Percentiles rank a stretch among this genome's conserved stretches.
phyloP scores from a whole-genome alignment of 2,329 filamentous ascomycete species.

The Alternaria arborescens region DNA sequence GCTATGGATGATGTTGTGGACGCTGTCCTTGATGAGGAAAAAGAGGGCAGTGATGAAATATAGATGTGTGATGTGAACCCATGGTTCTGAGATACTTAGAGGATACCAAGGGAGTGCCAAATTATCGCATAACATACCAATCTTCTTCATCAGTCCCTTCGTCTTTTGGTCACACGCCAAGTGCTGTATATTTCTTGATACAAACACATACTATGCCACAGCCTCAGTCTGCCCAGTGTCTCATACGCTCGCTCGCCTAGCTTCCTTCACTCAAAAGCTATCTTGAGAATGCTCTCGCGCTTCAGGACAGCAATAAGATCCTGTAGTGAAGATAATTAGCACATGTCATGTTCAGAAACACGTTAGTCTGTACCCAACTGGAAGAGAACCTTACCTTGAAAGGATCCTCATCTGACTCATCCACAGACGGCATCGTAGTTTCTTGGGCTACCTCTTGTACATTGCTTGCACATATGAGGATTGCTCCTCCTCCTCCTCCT shows the following conservation, averaged over 20 bases:
- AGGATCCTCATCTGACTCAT: conserved; percentile 8
- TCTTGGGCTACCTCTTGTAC: neutral
- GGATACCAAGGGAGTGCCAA: neutral
- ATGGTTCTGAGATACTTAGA: neutral
- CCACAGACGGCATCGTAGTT: neutral
- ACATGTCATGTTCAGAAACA: neutral
- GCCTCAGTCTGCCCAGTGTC: neutral
- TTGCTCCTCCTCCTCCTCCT: no score
- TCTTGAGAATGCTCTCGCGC: conserved; percentile 13
- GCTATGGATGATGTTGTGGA: neutral
- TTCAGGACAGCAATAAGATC: conserved; percentile 16
- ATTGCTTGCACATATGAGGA: neutral
- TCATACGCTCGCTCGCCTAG: neutral
- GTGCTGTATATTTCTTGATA: neutral
- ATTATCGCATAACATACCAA: no score
- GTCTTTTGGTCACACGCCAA: no score
- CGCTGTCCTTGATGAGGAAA: neutral
- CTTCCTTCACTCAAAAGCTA: conserved; percentile 10
- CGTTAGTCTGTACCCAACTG: neutral
- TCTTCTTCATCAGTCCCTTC: neutral
- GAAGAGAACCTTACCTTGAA: conserved; percentile 15
- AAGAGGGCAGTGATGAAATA: neutral
- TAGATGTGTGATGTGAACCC: neutral
- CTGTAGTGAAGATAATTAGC: neutral
- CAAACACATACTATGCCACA: neutral